Base-by-base conservation (phyloP, 495 filamentous ascomycete species). In the Choiromyces venosus region DNA sequence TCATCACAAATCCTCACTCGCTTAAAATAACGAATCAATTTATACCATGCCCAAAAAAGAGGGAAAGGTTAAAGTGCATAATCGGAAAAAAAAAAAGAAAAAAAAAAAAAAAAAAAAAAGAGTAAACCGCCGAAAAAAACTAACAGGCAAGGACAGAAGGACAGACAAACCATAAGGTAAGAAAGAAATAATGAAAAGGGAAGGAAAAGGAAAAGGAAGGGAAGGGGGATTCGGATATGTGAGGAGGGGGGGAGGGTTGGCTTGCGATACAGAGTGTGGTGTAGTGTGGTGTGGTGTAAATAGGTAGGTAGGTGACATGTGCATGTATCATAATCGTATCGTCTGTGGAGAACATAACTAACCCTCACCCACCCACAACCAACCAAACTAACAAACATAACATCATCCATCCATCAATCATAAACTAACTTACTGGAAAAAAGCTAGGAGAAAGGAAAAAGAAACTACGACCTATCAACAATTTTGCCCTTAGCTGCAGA, bases 91-190 rank as follows among this genome's bases (percentile, higher is more conserved):
- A 6, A 37, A 61, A 72, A 52, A 35, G 29, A 19, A 65, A 21
- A 56, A 29, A 46, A 33, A 35, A 64, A 44, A 68, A 52, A 46
- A 70, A 56, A 61, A 64, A 40, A 77, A 38, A 61, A 66, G 44
- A 52, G 40, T 65, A 79, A 76, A 37, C 46, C 56, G 38, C 64
- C 72, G 37, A 69, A 71, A 39, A 46, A 68, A 65, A 37, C 75
- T 66, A 77, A 65, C 70, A 78, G 65, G 52, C 71, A 39, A 56
- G 7, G 65, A 56, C 33, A 70, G 37, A 66, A 19, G 38, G 7
- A 72, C 69, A 78, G 68, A 46, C 73, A 80, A 75, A 65, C 76
- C 33, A 71, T 74, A 74, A 82, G 80, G 37, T 82, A 73, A 56
- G n/a, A 25, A 21, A 29, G 1, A 25, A 61, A 10, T 2, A 29